Evolutionary conservation across 2,329 filamentous ascomycete species (phyloP), one percentile per base, ranked within the genome.

Genomic region (Coniochaeta pulveracea): DNA sequence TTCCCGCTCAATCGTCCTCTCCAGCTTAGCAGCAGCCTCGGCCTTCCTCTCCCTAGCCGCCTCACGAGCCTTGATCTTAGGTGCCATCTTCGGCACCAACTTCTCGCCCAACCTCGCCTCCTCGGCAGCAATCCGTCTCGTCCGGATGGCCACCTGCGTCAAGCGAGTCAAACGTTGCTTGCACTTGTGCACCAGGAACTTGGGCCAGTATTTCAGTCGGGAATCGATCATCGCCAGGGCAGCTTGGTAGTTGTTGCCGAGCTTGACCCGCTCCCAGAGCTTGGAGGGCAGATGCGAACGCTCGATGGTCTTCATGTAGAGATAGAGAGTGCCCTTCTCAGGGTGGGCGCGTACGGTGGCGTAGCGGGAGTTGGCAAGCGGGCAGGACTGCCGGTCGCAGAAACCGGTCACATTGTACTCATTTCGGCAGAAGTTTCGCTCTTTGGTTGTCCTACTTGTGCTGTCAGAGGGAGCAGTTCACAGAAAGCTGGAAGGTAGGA

Each of bases 281-380:
- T 93, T 93, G 38, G 76, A 80, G 2, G 89, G 91, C 59, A 89
- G 73, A 57, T 88, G 89, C 10, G 81, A 71, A 40, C 91, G 83
- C 64, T 94, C 86, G 45, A 88, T 75, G 4, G 85, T 91, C 66
- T 95, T 96, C 71, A 94, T 93, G 69, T 93, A 96, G 37, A 96
- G 78, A 62, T 95, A 96, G 41, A 96, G 71, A 7, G 76, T 76
- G 41, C 84, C 82, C 34, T 46, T 44, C 19, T 55, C 52, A 6
- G 86, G 80, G 50, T 93, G 77, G 34, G 83, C 75, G 43, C 89
- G 81, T 40, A 96, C 77, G 7, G 89, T 96, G 39, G 89, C 89
- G 67, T 96, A 95, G 40, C 86, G 76, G 24, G 79, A 84, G 63
- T 94, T 95, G 45, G 88, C 85, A 37, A 94, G 75, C 3, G 88